phyloP scores from a whole-genome alignment of 768 basidiomycete genomes.

The Termitomyces sp. region DNA sequence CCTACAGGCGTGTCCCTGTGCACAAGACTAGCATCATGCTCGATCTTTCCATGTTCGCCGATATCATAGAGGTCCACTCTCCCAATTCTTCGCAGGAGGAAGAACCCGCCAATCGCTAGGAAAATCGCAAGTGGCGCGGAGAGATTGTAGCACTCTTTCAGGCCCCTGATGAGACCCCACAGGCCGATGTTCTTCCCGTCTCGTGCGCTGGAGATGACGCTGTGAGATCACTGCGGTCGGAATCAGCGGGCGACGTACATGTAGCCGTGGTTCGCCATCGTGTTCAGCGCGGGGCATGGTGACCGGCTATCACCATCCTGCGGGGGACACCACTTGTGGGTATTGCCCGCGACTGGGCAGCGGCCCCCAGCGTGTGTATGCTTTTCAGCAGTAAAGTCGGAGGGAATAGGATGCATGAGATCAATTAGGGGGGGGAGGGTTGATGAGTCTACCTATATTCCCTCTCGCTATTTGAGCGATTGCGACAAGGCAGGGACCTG shows the following conservation, averaged over 20 bases:
- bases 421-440: not conserved
- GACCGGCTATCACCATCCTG: slow-evolving; percentile 51
- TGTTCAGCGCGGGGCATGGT: slow-evolving; percentile 70
- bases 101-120: not conserved
- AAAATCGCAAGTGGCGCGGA: not conserved
- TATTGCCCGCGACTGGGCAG: slow-evolving; percentile 4
- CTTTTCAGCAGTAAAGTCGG: not conserved
- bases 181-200: not conserved
- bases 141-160: not conserved
- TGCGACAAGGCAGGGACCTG: not conserved
- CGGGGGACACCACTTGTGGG: slow-evolving; percentile 38
- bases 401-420: not conserved
- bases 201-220: not conserved
- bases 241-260: not conserved
- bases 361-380: too few relatives aligned
- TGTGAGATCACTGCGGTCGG: not conserved
- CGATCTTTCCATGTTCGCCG: not conserved
- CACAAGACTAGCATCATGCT: not conserved
- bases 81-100: not conserved
- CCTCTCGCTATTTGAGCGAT: not conserved
- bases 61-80: not conserved
- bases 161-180: not conserved
- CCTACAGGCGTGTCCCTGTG: not conserved
- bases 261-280: slow-evolving; percentile 57
- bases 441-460: not conserved